Base-by-base conservation (phyloP, 108 stramenopile species). In the Bacterosira constricta region DNA sequence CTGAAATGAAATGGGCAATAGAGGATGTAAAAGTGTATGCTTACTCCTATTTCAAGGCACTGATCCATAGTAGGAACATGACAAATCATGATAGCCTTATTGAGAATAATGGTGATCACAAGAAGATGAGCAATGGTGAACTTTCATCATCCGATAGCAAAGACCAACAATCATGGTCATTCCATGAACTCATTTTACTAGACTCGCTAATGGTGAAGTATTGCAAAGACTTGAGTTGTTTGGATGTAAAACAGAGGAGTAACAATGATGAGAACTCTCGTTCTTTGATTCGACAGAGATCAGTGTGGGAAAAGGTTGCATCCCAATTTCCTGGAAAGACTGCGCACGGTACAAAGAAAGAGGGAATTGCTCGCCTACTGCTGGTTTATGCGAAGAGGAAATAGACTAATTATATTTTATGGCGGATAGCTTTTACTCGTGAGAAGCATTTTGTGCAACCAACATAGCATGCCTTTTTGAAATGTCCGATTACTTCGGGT, bases 11-110 rank as follows among this genome's bases (percentile, higher is more conserved):
- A 0, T 63, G 60, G 50, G 2, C 51, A 7, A 23, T 54, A 2
- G 25, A 54, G 36, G 60, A 63, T 26, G 71, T 72, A 29, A 72
- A 72, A 31, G 58, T 72, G 5, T 54, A 72, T 63, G 71, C 71
- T 3, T 72, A 62, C 44, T 62, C 59, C 21, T 72, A 63, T 30
- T 62, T 72, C 29, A 53, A 63, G 23, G 18, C 46, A 17, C 36
- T 72, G 42, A 42, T 47, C 12, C 46, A 1, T 18, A 6, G 23
- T 18, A 47, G 17, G 17, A 21, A 47, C 44, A 8, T n/a, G n/a
- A n/a, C n/a, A n/a, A n/a, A n/a, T n/a, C n/a, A n/a, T n/a, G n/a
- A n/a, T n/a, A n/a, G n/a, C n/a, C n/a, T n/a, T n/a, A n/a, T n/a
- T n/a, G n/a, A n/a, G n/a, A n/a, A n/a, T n/a, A n/a, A n/a, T n/a